Base-by-base conservation (phyloP, 805 yeast species). In the Suhomyces prunicola region DNA sequence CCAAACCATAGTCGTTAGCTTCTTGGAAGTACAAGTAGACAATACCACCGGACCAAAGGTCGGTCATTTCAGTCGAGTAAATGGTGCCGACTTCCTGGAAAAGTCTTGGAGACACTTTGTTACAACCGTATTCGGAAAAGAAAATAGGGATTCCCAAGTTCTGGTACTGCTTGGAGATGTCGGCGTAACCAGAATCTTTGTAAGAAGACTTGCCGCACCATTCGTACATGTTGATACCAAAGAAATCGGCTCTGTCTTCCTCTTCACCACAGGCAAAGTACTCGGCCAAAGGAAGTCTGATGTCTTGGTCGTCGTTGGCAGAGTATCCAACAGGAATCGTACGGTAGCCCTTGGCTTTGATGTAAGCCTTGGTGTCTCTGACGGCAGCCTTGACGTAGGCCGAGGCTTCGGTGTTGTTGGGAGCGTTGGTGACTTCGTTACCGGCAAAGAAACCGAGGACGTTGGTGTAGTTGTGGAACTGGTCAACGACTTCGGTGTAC, bases 11-110 rank as follows among this genome's bases (percentile, higher is more conserved):
- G 62, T 87, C 70, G 74, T 87, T 87, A 52, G 73, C 74, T 76
- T 88, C 93, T 75, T 88, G 80, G 73, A 83, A 88, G 75, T 87
- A 88, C 92, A 87, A 84, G 77, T 87, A 88, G 51, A 87, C 93
- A 65, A 88, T 87, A 81, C 93, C 96, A 74, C 96, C 93, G 48
- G 93, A 87, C 94, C 93, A 88, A 55, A 86, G 86, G 68, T 79
- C 87, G 58, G 91, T 87, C 96, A 88, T 88, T 40, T 87, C 76
- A 48, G 68, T 67, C 58, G 85, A 75, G 73, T 80, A 88, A 40
- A 88, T 64, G 54, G 90, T 78, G 44, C 73, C 81, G 59, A 88
- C 88, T 72, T 87, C 93, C 53, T 83, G 76, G 81, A 88, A 88
- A 58, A 69, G 67, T 82, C 93, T 84, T 73, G 93, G 93, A 42